These are phyloP conservation scores for Thielaviopsis populi DNA, from an alignment of 2,329 filamentous ascomycete genomes.

Conservation along the genomic window DNA sequence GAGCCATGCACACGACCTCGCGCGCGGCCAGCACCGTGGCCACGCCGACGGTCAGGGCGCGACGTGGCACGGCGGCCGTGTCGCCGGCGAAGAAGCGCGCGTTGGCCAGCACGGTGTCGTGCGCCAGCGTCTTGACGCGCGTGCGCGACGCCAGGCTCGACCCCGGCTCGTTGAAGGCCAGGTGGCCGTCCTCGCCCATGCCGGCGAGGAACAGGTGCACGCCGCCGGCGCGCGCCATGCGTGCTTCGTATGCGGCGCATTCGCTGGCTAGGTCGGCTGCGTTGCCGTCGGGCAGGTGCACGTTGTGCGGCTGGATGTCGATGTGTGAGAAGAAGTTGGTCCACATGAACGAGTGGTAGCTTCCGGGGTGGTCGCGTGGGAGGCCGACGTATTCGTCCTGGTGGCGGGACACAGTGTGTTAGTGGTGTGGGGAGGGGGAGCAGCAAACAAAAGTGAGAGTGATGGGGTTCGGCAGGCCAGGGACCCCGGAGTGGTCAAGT, in stretches of 20 bases:
- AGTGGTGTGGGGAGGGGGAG: conserved; percentile 9
- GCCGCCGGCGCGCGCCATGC: conserved; percentile 58
- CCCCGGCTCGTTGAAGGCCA: conserved; percentile 82
- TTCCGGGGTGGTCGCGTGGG: conserved; percentile 67
- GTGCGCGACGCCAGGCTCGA: conserved; percentile 64
- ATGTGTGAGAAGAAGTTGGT: conserved; percentile 79
- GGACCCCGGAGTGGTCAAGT: too few relatives aligned
- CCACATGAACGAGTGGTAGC: conserved; percentile 89
- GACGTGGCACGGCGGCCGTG: conserved; percentile 56
- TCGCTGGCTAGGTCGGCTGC: conserved; percentile 60
- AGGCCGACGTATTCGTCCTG: conserved; percentile 79
- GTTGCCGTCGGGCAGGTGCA: conserved; percentile 74
- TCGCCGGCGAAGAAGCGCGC: conserved; percentile 71
- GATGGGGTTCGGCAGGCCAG: too few relatives aligned
- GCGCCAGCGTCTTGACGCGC: conserved; percentile 72
- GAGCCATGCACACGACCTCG: conserved; percentile 71
- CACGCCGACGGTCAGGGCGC: conserved; percentile 73
- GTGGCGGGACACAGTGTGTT: background rate
- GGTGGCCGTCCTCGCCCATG: conserved; percentile 74
- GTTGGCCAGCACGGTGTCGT: conserved; percentile 76
- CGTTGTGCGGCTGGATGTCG: conserved; percentile 66
- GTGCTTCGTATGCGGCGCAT: conserved; percentile 64
- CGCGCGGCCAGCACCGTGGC: conserved; percentile 68
- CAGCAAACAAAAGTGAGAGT: too few relatives aligned
- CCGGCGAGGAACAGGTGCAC: conserved; percentile 78